Conservation (phyloP, 2,329 filamentous ascomycete species). For the Aspergillus luchuensis region DNA sequence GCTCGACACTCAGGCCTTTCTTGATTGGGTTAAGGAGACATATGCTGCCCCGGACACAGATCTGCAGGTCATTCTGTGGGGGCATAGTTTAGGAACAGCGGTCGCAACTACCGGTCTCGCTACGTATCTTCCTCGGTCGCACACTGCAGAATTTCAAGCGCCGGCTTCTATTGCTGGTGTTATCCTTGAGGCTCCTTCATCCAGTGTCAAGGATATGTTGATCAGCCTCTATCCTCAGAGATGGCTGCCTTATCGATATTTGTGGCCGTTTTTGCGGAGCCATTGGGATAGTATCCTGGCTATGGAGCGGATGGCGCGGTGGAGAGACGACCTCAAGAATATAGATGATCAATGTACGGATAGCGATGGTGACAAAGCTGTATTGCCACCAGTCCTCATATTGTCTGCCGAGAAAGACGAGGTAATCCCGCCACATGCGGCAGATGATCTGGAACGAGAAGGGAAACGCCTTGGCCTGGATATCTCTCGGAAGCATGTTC, state of each 20-base stretch:
- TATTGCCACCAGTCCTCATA: slow-evolving; percentile 38
- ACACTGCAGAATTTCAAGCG: neutral
- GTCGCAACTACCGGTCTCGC: slow-evolving; percentile 66
- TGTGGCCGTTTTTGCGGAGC: slow-evolving; percentile 72
- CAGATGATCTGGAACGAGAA: slow-evolving; percentile 35
- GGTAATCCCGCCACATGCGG: slow-evolving; percentile 44
- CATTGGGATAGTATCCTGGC: slow-evolving; percentile 53
- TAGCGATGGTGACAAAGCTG: neutral
- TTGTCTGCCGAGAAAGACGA: slow-evolving; percentile 48
- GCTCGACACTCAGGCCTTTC: slow-evolving; percentile 65
- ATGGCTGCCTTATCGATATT: slow-evolving; percentile 75
- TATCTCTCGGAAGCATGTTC: slow-evolving; percentile 43
- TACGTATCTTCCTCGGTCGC: slow-evolving; percentile 30
- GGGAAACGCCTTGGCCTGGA: slow-evolving; percentile 39
- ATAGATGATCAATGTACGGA: neutral
- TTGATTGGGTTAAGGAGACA: slow-evolving; percentile 60
- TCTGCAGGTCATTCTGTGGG: slow-evolving; percentile 65
- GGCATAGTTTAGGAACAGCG: slow-evolving; percentile 74
- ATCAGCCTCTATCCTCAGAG: slow-evolving; percentile 72
- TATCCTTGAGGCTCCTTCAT: slow-evolving; percentile 75
- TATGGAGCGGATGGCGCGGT: slow-evolving; percentile 41
- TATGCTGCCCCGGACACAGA: slow-evolving; percentile 30
- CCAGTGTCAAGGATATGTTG: slow-evolving; percentile 70
- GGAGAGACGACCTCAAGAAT: slow-evolving; percentile 11
- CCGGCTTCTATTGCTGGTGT: slow-evolving; percentile 47